A percentile compares a stretch with the other conserved stretches of the same genome.
phyloP scores from a whole-genome alignment of 176 grass and related monocot genomes.

The Leersia perrieri region DNA sequence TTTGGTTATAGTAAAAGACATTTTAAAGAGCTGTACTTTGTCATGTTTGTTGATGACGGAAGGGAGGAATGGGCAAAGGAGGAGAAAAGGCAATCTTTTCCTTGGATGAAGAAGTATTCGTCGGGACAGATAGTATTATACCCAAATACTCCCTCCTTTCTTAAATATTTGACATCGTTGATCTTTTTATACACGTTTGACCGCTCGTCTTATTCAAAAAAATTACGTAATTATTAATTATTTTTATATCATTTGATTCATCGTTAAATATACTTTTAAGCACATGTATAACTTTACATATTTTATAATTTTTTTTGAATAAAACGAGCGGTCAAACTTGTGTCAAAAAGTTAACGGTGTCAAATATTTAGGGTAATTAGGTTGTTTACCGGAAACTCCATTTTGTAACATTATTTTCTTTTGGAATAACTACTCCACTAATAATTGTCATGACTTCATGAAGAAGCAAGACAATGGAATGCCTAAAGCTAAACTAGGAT shows the following conservation, averaged over 20 bases:
- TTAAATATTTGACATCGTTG: no score
- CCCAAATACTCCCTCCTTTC: no score
- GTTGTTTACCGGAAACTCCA: neutral
- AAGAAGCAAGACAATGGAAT: neutral
- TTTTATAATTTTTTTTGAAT: no score
- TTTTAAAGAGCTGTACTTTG: neutral
- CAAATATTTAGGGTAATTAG: no score
- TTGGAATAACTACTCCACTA: neutral
- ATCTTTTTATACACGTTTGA: no score
- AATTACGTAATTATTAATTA: no score
- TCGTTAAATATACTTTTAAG: no score
- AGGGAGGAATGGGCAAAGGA: neutral
- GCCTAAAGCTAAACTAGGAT: neutral
- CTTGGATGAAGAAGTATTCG: neutral
- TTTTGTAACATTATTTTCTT: neutral
- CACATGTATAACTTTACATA: no score
- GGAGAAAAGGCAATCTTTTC: neutral
- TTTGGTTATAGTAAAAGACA: neutral
- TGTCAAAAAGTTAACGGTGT: no score
- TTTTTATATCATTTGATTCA: no score
- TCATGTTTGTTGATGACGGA: slow-evolving; percentile 5
- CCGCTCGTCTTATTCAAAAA: no score
- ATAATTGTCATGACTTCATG: neutral
- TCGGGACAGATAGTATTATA: neutral
- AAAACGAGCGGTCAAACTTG: no score